Base-by-base conservation (phyloP, 2,329 filamentous ascomycete species). In the Verticillium nonalfalfae region DNA sequence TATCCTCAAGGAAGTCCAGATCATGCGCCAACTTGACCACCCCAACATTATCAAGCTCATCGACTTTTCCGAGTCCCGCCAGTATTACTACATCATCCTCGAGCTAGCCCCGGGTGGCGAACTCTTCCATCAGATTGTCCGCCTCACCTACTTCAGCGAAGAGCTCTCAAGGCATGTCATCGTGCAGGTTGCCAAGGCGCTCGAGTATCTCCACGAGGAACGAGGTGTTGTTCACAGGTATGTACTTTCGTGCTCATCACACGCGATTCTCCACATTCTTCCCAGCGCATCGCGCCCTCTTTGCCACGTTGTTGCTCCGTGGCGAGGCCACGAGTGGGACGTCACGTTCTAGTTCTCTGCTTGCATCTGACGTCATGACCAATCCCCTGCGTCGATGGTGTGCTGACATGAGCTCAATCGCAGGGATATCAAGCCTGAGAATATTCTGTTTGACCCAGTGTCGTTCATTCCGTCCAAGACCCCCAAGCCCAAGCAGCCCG, bases 361-460 rank as follows among this genome's bases (percentile, higher is more conserved):
- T 5, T 54, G n/a, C 34, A 9, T 55, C 56, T 75, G 70, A 74
- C 68, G 68, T 73, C 69, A 73, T 71, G 56, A 4, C 4, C 6
- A 31, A 56, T 26, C 39, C 56, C 13, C 33, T 61, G 62, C 60
- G 61, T 18, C 56, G 59, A 59, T 58, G 31, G 31, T 15, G n/a
- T 50, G 45, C 45, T 50, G 45, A 50, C 45, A n/a, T 50, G 45
- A 18, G 26, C 14, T 39, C 34, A 57, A 56, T 34, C 54, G 61
- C 71, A 97, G 93, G 75, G 93, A 97, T 73, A 99, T 99, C 78
- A 99, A 99, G 77, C 95, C 95, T 0, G 95, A 99, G 76, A 99
- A 99, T 71, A 87, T 99, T 60, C 81, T 99, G 3, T 99, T 97
- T 76, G 91, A 91, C 68, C 94, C 93, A 4, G 90, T 88, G 62